phyloP scores from a whole-genome alignment of 768 basidiomycete species.

The Roridomyces roridus region DNA sequence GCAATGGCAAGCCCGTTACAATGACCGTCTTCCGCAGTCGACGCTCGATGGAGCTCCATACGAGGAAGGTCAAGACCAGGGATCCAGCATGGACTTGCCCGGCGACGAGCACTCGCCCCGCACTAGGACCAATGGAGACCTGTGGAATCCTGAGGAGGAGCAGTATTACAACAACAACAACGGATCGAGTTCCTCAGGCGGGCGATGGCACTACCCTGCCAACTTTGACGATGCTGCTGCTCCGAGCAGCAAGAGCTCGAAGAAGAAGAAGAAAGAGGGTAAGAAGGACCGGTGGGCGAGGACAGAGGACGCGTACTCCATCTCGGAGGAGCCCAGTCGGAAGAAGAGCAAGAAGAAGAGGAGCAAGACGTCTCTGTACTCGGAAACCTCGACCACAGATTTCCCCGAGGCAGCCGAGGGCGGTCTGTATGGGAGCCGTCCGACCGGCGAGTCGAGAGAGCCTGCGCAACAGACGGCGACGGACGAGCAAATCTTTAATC shows the following conservation, averaged over 20 bases:
- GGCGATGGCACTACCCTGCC: conserved; percentile 86
- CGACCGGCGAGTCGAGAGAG: conserved; percentile 22
- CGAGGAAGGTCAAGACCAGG: conserved; percentile 80
- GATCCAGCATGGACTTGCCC: conserved; percentile 47
- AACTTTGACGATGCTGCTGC: conserved; percentile 74
- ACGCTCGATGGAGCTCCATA: conserved; percentile 72
- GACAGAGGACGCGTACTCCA: conserved; percentile 83
- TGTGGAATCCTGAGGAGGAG: conserved; percentile 83
- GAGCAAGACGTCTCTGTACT: conserved; percentile 47
- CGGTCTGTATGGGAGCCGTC: conserved; percentile 59
- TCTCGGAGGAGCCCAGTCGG: conserved; percentile 49
- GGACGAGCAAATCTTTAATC: conserved; percentile 62
- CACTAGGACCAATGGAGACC: conserved; percentile 54
- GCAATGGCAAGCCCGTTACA: conserved; percentile 88
- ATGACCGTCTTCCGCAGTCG: conserved; percentile 76
- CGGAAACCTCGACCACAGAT: conserved; percentile 49
- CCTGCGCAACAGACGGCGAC: conserved; percentile 33
- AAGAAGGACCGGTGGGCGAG: conserved; percentile 91
- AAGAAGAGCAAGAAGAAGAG: conserved; percentile 70
- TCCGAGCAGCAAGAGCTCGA: conserved; percentile 39
- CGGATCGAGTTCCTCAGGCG: conserved; percentile 47
- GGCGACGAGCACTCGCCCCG: conserved; percentile 39
- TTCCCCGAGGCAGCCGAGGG: conserved; percentile 79
- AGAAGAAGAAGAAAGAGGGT: conserved; percentile 71
- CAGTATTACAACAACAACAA: conserved; percentile 64